These are phyloP conservation scores for Blastobotrys apis DNA, from an alignment of 1,139 yeast genomes.

Conservation along the genomic window DNA sequence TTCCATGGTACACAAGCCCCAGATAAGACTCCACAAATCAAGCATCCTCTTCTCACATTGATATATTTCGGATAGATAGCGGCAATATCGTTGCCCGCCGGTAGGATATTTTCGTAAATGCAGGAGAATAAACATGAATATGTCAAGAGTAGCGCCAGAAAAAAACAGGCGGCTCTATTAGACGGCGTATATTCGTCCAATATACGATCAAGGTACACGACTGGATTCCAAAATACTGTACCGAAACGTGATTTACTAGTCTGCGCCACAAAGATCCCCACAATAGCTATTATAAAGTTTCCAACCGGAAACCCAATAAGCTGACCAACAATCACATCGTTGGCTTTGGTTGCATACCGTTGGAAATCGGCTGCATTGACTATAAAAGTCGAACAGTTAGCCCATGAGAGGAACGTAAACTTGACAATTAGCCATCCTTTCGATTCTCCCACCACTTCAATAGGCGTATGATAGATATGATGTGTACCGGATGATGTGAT, in stretches of 20 bases:
- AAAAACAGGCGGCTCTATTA: conserved; percentile 71
- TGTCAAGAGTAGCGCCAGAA: conserved; percentile 64
- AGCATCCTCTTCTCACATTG: conserved; percentile 45
- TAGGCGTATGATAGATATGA: neutral
- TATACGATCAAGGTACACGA: conserved; percentile 17
- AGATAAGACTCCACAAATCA: conserved; percentile 19
- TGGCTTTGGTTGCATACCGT: conserved; percentile 57
- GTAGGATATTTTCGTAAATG: conserved; percentile 55
- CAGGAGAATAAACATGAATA: conserved; percentile 33
- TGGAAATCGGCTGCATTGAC: conserved; percentile 79
- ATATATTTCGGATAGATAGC: conserved; percentile 52
- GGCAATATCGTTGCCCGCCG: conserved; percentile 57
- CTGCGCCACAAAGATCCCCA: conserved; percentile 72
- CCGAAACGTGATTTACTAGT: conserved; percentile 62
- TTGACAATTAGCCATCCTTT: conserved; percentile 71
- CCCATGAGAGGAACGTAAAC: conserved; percentile 63
- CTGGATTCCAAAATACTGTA: conserved; percentile 52
- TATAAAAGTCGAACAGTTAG: conserved; percentile 73
- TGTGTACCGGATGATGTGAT: conserved; percentile 49
- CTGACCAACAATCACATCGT: conserved; percentile 47
- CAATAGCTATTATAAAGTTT: conserved; percentile 66
- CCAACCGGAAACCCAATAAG: conserved; percentile 62
- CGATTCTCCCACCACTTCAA: conserved; percentile 38
- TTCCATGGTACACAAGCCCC: conserved; percentile 58
- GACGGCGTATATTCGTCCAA: conserved; percentile 43